Percentiles rank a stretch among this genome's conserved stretches.
Conservation (phyloP, 2,329 filamentous ascomycete genomes). For the Colletotrichum spaethianum region DNA sequence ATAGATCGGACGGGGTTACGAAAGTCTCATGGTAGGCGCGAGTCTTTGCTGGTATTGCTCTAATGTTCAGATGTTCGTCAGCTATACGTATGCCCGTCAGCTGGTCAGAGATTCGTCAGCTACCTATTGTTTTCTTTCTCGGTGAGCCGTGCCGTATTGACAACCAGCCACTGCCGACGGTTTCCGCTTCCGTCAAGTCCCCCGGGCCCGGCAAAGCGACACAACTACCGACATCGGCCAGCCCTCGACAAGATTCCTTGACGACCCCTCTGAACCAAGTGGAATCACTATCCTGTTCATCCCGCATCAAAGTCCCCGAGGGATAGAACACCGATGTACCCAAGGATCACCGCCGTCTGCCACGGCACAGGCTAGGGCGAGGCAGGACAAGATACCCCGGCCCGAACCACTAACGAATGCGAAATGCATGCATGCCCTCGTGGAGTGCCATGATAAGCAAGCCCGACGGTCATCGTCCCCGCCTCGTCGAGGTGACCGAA, state of each 20-base stretch:
- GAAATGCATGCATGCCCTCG: conserved; percentile 17
- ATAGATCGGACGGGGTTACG: too few species aligned
- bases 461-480: not conserved
- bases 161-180: not conserved
- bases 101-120: too few species aligned
- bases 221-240: conserved; percentile 14
- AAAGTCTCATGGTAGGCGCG: too few species aligned
- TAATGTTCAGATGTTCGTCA: too few species aligned
- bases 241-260: not conserved
- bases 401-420: conserved; percentile 5
- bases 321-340: not conserved
- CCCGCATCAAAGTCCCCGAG: not conserved
- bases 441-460: conserved; percentile 30
- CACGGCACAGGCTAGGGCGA: not conserved
- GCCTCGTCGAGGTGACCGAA: not conserved
- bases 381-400: conserved; percentile 1
- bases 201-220: not conserved
- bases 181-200: not conserved
- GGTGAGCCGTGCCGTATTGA: not conserved
- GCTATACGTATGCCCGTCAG: too few species aligned
- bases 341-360: not conserved
- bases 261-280: not conserved
- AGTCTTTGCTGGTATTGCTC: not conserved
- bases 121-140: too few species aligned
- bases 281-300: not conserved